Percentiles rank a stretch among this genome's conserved stretches.
phyloP scores from a whole-genome alignment of 257 asterid species.

The Thymus mandschuricus region DNA sequence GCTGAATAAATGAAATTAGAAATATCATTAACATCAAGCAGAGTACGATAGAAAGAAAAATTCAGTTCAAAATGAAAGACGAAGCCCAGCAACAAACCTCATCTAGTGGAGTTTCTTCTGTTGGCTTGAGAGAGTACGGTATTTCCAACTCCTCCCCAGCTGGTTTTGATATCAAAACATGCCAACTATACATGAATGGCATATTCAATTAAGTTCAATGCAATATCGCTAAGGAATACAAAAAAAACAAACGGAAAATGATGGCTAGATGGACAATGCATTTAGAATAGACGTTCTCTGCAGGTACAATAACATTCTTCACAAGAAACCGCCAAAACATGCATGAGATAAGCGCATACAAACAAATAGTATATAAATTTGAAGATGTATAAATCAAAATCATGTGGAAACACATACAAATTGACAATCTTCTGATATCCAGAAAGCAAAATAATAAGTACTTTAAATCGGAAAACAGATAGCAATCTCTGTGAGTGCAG shows the following conservation, averaged over 20 bases:
- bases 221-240: neutral
- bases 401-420: slow-evolving; percentile 20
- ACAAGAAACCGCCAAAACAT: slow-evolving; percentile 6
- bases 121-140: slow-evolving; percentile 72
- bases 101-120: slow-evolving; percentile 77
- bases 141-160: slow-evolving; percentile 71
- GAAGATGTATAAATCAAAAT: slow-evolving; percentile 4
- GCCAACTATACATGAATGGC: slow-evolving; percentile 69
- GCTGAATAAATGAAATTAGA: slow-evolving; percentile 2
- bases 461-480: neutral
- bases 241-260: neutral
- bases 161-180: slow-evolving; percentile 78
- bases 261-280: slow-evolving; percentile 23
- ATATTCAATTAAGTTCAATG: slow-evolving; percentile 33
- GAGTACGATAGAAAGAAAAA: neutral
- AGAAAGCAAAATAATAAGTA: slow-evolving; percentile 4
- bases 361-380: neutral
- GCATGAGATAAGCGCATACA: neutral
- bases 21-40: slow-evolving; percentile 2
- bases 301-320: slow-evolving; percentile 19
- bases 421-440: slow-evolving; percentile 12
- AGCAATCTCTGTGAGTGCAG: slow-evolving; percentile 2
- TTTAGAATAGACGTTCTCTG: slow-evolving; percentile 8
- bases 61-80: neutral
- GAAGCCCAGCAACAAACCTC: slow-evolving; percentile 53